Percentiles rank a stretch among this genome's conserved stretches.
phyloP scores from a whole-genome alignment of 495 filamentous ascomycete species.

The Podospora appendiculata region DNA sequence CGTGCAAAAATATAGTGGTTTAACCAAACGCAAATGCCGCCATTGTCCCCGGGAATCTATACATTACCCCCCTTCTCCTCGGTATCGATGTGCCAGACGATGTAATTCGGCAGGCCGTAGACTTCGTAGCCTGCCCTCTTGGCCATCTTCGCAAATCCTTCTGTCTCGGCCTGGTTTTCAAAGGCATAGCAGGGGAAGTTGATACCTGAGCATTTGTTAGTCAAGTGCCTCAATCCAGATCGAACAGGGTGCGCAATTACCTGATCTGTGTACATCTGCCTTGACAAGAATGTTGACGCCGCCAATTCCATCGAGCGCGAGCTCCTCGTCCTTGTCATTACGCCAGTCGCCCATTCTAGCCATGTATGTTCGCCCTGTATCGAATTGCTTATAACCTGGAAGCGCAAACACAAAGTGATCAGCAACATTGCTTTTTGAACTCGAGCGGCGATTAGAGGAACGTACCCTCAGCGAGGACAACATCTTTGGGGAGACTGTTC shows the following conservation, averaged over 20 bases:
- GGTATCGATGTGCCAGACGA: slow-evolving; percentile 99
- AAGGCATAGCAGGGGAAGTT: slow-evolving; percentile 97
- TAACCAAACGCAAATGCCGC: neutral
- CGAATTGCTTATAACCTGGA: slow-evolving; percentile 81
- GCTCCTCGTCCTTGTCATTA: slow-evolving; percentile 80
- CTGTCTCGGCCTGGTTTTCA: slow-evolving; percentile 98
- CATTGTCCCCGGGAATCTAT: slow-evolving; percentile 11
- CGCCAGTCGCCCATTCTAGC: slow-evolving; percentile 85
- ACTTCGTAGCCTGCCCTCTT: slow-evolving; percentile 94
- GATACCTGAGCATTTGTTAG: slow-evolving; percentile 53
- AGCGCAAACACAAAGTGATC: neutral
- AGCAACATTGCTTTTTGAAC: neutral
- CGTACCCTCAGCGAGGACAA: slow-evolving; percentile 77
- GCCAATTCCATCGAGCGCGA: slow-evolving; percentile 90
- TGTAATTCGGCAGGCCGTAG: slow-evolving; percentile 88
- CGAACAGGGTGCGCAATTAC: slow-evolving; percentile 36
- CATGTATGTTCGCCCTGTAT: slow-evolving; percentile 83
- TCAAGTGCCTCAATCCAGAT: neutral
- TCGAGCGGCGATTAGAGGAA: neutral
- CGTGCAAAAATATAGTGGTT: neutral
- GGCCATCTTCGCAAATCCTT: slow-evolving; percentile 98
- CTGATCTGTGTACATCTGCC: slow-evolving; percentile 91
- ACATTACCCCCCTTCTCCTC: slow-evolving; percentile 88
- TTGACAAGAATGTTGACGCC: slow-evolving; percentile 97
- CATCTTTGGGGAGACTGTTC: slow-evolving; percentile 63